phyloP scores from a whole-genome alignment of 1,284 basidiomycete species.

The Psilocybe mexicana region DNA sequence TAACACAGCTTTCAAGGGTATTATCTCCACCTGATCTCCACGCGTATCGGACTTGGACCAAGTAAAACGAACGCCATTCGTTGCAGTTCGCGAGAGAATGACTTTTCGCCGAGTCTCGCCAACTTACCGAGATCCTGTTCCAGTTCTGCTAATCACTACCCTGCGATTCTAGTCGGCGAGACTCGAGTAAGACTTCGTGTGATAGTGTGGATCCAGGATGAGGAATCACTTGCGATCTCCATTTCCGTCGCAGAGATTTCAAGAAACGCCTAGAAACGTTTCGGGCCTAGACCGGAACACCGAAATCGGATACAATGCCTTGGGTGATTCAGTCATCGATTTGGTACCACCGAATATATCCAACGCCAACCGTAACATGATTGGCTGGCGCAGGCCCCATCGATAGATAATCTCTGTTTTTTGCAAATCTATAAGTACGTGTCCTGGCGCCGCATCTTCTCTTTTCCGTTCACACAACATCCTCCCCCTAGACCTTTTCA shows the following conservation, averaged over 20 bases:
- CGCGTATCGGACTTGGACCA: neutral
- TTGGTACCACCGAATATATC: constrained; percentile 8
- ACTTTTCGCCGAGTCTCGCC: neutral
- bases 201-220: neutral
- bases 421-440: constrained; percentile 20
- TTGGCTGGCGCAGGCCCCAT: constrained; percentile 21
- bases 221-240: neutral
- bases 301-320: constrained; percentile 5
- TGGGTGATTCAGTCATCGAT: neutral
- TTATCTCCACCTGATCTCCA: neutral
- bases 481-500: constrained; percentile 4
- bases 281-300: constrained; percentile 19
- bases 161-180: neutral
- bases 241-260: neutral
- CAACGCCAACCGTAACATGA: constrained; percentile 11
- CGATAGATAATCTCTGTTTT: constrained; percentile 25
- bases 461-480: constrained; percentile 17
- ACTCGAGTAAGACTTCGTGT: neutral
- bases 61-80: neutral
- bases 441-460: constrained; percentile 8
- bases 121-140: neutral
- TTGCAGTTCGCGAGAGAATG: neutral
- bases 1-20: neutral
- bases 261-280: constrained; percentile 2
- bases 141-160: neutral